These are phyloP conservation scores for Fomitopsis serialis DNA, from an alignment of 768 basidiomycete species.

Conservation along the genomic window DNA sequence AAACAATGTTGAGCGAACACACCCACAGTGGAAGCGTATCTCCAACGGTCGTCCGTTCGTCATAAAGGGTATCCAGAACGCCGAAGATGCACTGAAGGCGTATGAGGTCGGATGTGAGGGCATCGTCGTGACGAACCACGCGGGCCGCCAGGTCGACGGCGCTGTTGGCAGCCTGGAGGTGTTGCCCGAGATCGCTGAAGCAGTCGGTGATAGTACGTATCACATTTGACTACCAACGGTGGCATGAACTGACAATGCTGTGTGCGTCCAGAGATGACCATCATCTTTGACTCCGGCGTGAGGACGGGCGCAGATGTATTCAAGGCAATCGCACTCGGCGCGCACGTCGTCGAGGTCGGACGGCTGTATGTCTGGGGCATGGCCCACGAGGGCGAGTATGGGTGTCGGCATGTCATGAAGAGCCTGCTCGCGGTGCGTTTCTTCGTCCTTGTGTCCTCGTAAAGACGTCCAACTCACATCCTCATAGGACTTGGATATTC, in stretches of 20 bases:
- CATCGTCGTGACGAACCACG: conserved; percentile 53
- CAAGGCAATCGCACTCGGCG: conserved; percentile 53
- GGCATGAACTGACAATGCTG: no score
- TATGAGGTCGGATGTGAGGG: conserved; percentile 45
- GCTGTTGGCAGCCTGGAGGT: conserved; percentile 46
- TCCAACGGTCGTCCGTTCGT: conserved; percentile 44
- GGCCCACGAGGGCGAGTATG: conserved; percentile 45
- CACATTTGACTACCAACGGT: conserved; percentile 41
- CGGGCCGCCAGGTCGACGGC: conserved; percentile 53
- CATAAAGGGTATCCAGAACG: conserved; percentile 48
- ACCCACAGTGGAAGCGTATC: conserved; percentile 46
- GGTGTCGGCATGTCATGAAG: conserved; percentile 51
- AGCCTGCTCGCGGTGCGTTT: conserved; percentile 37
- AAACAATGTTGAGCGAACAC: no score
- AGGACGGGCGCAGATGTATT: conserved; percentile 47
- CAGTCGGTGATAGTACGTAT: conserved; percentile 43
- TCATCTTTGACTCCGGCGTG: conserved; percentile 50
- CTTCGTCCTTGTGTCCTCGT: no score
- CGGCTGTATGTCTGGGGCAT: conserved; percentile 47
- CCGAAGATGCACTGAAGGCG: conserved; percentile 42
- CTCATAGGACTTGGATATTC: conserved; percentile 34
- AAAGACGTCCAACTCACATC: not conserved
- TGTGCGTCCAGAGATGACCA: conserved; percentile 40
- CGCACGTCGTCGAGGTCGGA: conserved; percentile 47
- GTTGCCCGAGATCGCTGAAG: conserved; percentile 45